phyloP scores from a whole-genome alignment of 2,329 filamentous ascomycete species.

The Penicillium thymicola region DNA sequence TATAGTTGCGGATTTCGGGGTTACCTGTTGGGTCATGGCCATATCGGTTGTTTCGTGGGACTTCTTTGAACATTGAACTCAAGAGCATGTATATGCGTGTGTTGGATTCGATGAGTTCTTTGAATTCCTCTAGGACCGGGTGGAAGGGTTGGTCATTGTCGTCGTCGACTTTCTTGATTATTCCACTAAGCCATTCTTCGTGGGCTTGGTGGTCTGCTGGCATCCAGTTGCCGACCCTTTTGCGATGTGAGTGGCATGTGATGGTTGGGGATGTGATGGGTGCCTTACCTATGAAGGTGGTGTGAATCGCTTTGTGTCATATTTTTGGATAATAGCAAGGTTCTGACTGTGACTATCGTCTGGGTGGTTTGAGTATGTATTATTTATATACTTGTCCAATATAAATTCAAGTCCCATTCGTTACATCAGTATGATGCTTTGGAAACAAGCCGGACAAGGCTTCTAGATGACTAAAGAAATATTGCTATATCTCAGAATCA shows the following conservation, averaged over 20 bases:
- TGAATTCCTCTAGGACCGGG: conserved; percentile 63
- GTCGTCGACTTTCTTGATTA: conserved; percentile 55
- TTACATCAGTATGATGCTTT: conserved; percentile 1
- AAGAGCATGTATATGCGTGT: conserved; percentile 66
- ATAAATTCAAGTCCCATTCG: not conserved
- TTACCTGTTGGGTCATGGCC: conserved; percentile 59
- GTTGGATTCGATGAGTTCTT: conserved; percentile 62
- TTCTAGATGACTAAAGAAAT: not conserved
- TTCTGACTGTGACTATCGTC: too few relatives aligned
- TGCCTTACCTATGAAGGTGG: conserved; percentile 18
- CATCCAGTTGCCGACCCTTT: conserved; percentile 60
- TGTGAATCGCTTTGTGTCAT: conserved; percentile 1
- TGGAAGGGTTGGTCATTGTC: conserved; percentile 49
- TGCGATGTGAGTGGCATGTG: not conserved
- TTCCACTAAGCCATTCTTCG: conserved; percentile 59
- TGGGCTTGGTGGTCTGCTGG: conserved; percentile 62
- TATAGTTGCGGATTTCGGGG: conserved; percentile 62
- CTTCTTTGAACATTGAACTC: conserved; percentile 64
- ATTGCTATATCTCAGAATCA: not conserved
- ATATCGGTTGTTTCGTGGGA: conserved; percentile 61
- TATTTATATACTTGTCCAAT: not conserved
- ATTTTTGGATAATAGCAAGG: not conserved
- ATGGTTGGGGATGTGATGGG: not conserved
- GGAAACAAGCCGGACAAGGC: not conserved
- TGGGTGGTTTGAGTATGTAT: not conserved